These are phyloP conservation scores for Arthrobotrys sinensis DNA, from an alignment of 2,329 filamentous ascomycete genomes.

Conservation along the genomic window DNA sequence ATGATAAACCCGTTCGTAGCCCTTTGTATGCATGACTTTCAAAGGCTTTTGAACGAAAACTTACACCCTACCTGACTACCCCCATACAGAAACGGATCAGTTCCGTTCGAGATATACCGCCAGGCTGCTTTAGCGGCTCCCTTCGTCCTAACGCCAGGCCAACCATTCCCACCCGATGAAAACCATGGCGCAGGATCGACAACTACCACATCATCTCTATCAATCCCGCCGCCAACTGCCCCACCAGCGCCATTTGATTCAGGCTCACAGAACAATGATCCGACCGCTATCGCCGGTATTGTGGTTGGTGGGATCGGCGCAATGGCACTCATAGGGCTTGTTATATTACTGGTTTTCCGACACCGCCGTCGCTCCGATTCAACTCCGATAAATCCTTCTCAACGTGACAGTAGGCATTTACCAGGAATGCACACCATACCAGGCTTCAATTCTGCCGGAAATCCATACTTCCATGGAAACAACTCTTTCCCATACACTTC, in stretches of 20 bases:
- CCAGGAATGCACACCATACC: background rate
- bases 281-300: constrained; percentile 75
- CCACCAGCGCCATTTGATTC: constrained; percentile 4
- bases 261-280: constrained; percentile 64
- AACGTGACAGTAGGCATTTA: constrained; percentile 9
- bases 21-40: constrained; percentile 63
- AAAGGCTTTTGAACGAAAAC: background rate
- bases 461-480: constrained; percentile 39
- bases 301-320: constrained; percentile 71
- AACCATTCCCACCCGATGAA: constrained; percentile 70
- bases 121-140: constrained; percentile 70
- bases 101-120: constrained; percentile 71
- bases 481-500: constrained; percentile 21
- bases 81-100: constrained; percentile 68
- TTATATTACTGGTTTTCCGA: constrained; percentile 62
- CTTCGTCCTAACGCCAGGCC: constrained; percentile 73
- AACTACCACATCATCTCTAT: background rate
- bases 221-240: background rate
- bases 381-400: background rate
- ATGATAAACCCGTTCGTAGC: constrained; percentile 78
- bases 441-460: constrained; percentile 1
- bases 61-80: constrained; percentile 42
- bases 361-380: constrained; percentile 4
- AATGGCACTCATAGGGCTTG: constrained; percentile 70
- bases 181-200: constrained; percentile 14